These are phyloP conservation scores for Yamadazyma dushanensis DNA, from an alignment of 1,139 yeast genomes.

Conservation along the genomic window DNA sequence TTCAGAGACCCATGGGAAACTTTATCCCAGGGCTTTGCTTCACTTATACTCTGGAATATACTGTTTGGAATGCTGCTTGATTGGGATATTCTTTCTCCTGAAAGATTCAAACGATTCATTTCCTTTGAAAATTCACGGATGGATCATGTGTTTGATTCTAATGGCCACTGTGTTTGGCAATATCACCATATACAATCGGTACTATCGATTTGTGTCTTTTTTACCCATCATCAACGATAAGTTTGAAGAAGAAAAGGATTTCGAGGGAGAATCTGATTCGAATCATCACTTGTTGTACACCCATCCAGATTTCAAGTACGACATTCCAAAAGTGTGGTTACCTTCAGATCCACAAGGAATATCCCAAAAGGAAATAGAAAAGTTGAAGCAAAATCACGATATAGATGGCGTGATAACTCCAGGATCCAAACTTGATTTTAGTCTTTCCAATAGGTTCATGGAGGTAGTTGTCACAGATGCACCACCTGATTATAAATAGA, in stretches of 20 bases:
- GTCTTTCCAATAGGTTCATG: conserved; percentile 15
- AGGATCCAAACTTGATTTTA: conserved; percentile 28
- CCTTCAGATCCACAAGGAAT: conserved; percentile 29
- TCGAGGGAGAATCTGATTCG: conserved; percentile 9
- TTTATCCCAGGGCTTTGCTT: conserved; percentile 72
- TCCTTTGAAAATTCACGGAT: conserved; percentile 41
- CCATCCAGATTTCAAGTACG: conserved; percentile 37
- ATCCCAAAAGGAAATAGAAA: conserved; percentile 15
- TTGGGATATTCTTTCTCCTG: conserved; percentile 71
- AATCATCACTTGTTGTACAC: conserved; percentile 25
- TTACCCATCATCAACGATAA: conserved; percentile 29
- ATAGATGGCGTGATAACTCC: conserved; percentile 26
- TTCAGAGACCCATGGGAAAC: conserved; percentile 68
- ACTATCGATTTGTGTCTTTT: conserved; percentile 26
- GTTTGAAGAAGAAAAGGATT: conserved; percentile 2
- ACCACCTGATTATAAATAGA: conserved; percentile 37
- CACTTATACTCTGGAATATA: conserved; percentile 80
- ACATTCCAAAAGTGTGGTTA: conserved; percentile 35
- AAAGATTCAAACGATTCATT: conserved; percentile 39
- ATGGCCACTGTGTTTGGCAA: conserved; percentile 35
- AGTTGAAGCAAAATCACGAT: conserved; percentile 12
- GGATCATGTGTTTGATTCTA: conserved; percentile 46
- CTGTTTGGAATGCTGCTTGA: conserved; percentile 72
- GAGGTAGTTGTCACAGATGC: conserved; percentile 28
- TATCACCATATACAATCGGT: conserved; percentile 30